phyloP scores from a whole-genome alignment of 2,329 filamentous ascomycete genomes.

The Fusarium gaditjirri region DNA sequence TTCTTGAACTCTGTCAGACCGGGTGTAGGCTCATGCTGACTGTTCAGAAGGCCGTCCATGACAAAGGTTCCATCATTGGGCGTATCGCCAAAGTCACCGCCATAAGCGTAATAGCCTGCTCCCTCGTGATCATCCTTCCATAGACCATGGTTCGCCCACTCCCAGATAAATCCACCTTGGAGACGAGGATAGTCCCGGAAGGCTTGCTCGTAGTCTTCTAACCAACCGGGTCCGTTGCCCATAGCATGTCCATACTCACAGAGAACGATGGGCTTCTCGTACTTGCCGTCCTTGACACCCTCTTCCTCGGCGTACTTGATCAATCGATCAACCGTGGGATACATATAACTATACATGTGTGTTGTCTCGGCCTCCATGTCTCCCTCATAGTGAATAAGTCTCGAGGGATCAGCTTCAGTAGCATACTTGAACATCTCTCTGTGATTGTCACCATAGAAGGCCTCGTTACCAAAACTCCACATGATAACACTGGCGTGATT shows the following conservation, averaged over 20 bases:
- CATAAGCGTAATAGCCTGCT: constrained; percentile 68
- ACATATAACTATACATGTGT: constrained; percentile 77
- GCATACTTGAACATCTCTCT: constrained; percentile 73
- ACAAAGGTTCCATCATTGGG: constrained; percentile 71
- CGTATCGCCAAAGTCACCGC: constrained; percentile 70
- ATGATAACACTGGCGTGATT: constrained; percentile 77
- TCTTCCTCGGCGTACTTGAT: constrained; percentile 56
- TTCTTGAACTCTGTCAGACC: constrained; percentile 68
- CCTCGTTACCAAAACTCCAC: constrained; percentile 79
- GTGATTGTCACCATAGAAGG: constrained; percentile 77
- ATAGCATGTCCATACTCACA: constrained; percentile 73
- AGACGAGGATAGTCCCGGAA: constrained; percentile 70
- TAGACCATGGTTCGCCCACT: constrained; percentile 72
- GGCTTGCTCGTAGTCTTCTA: constrained; percentile 73
- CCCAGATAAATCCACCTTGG: constrained; percentile 75
- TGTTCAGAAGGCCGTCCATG: constrained; percentile 68
- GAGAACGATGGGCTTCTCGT: constrained; percentile 67
- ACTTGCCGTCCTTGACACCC: constrained; percentile 57
- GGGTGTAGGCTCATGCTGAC: constrained; percentile 65
- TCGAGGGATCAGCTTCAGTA: constrained; percentile 65
- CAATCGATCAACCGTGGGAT: constrained; percentile 64
- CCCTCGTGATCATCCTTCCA: constrained; percentile 56
- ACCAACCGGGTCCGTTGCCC: constrained; percentile 77
- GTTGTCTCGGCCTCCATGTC: constrained; percentile 68
- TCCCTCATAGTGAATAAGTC: constrained; percentile 74